Base-by-base conservation (phyloP, 2,329 filamentous ascomycete genomes). In the Neofusicoccum ribis region DNA sequence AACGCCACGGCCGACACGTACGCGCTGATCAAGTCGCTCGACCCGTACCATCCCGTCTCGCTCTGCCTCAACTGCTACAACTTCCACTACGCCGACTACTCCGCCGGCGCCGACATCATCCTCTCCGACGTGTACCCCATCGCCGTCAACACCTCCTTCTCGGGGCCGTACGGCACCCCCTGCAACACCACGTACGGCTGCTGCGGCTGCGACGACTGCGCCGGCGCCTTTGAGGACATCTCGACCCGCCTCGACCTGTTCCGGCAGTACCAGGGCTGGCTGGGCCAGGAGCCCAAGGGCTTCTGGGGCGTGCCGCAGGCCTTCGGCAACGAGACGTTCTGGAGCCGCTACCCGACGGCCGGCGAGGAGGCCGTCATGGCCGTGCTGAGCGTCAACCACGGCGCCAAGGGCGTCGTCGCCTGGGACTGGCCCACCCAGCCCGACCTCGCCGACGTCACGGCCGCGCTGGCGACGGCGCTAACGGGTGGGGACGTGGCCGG, bases 181-280 rank as follows among this genome's bases (percentile, higher is more conserved):
- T 87, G 84, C 72, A 89, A 88, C 73, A 66, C 75, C 3, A 88
- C 86, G 0, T 84, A 87, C 61, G 86, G 86, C 67, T 84, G 85
- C 75, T 88, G 86, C 74, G 87, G 86, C 8, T 89, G 87, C 73
- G 87, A 89, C 71, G 83, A 85, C 73, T 89, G 87, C 72, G 68
- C 73, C 2, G 85, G 84, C 60, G 72, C 72, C 63, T 77, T 88
- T 17, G 76, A 79, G 20, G 86, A 89, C 69, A 82, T 88, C 31
- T 73, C 78, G 0, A 72, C 71, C 7, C 79, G 82, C 1, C 70
- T 84, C 1, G 80, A 84, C 56, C 69, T 72, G 1, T 78, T 80
- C 39, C 70, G 73, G 17, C 68, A 70, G 5, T 84, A 81, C 64
- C 78, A 81, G 65, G 68, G 67, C 0, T 80, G 80, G 72, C 68